These are phyloP conservation scores for Coriaria nepalensis DNA, from an alignment of 306 rosid species.

Conservation along the genomic window DNA sequence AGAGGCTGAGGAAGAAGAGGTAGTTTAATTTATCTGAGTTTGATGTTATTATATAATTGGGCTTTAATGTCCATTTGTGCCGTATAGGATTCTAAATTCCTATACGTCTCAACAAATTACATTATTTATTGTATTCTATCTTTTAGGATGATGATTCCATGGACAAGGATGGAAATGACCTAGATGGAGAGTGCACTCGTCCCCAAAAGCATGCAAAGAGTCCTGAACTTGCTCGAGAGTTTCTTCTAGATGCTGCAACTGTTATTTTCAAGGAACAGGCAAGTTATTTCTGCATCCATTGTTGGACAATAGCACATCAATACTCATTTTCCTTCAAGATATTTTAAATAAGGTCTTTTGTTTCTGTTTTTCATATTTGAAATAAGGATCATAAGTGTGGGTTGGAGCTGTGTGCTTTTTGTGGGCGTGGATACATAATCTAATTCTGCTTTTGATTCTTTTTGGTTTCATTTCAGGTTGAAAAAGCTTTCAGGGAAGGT, in stretches of 20 bases:
- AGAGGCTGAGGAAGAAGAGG: conserved; percentile 99
- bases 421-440: too few relatives aligned
- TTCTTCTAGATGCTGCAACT: conserved; percentile 93
- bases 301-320: not conserved
- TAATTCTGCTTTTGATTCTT: conserved; percentile 16
- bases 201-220: conserved; percentile 99
- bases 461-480: conserved; percentile 56
- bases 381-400: too few relatives aligned
- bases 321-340: not conserved
- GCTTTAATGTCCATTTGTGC: conserved; percentile 1
- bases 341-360: too few relatives aligned
- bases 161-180: conserved; percentile 86
- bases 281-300: conserved; percentile 22
- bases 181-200: conserved; percentile 98
- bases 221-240: conserved; percentile 99
- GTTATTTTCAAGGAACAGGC: conserved; percentile 97
- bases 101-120: conserved; percentile 9
- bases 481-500: conserved; percentile 98
- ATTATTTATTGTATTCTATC: conserved; percentile 14
- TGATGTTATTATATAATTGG: conserved; percentile 8
- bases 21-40: conserved; percentile 23
- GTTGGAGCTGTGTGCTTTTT: too few relatives aligned
- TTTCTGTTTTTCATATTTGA: too few relatives aligned
- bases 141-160: conserved; percentile 81
- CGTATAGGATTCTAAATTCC: conserved; percentile 5